Base-by-base conservation (phyloP, 2,329 filamentous ascomycete species). In the Aspergillus fumigatiaffinis region DNA sequence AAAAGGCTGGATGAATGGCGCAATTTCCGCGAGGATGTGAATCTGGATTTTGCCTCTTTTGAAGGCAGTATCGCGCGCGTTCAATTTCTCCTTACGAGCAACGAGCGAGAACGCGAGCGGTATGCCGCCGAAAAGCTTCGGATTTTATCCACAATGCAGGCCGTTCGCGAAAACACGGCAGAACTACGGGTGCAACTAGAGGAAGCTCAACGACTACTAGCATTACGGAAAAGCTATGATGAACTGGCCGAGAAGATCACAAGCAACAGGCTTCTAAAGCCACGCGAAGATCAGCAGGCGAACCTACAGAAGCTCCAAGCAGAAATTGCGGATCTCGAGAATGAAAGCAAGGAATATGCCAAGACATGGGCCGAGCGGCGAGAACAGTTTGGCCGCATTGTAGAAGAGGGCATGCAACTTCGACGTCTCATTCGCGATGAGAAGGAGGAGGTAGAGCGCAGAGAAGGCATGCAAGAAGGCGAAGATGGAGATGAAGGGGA, bases 381-480 rank as follows among this genome's bases (percentile, higher is more conserved):
- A 60, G 89, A 91, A 65, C 91, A 96, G 75, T 96, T 97, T 73
- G 90, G 88, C 57, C 84, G 86, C 55, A 92, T 97, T 67, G 90
- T 96, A 71, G 90, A 92, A 58, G 93, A 97, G 77, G 91, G 91
- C n/a, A 89, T 90, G 84, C 82, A 90, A 62, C 82, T 97, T 72
- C 81, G 92, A 57, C 83, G 90, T 51, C 82, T 95, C 72, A 96
- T 97, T 68, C 87, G 92, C 59, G 92, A 96, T 68, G 93, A 97
- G 80, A 96, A 96, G 77, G 92, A 96, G 72, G 92, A 96, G 75
- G 90, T 94, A 0, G 92, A 96, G 75, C 82, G 91, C 46, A 84
- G 91, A 54, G 91, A 95, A 73, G 91, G 91, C 29, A 91, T 91
- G 62, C 87, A 86, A 50, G 87, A 82, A 60, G 80, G 77, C 4